Evolutionary conservation across 2,329 filamentous ascomycete genomes (phyloP).

Genomic region (Stachybotrys elegans): DNA sequence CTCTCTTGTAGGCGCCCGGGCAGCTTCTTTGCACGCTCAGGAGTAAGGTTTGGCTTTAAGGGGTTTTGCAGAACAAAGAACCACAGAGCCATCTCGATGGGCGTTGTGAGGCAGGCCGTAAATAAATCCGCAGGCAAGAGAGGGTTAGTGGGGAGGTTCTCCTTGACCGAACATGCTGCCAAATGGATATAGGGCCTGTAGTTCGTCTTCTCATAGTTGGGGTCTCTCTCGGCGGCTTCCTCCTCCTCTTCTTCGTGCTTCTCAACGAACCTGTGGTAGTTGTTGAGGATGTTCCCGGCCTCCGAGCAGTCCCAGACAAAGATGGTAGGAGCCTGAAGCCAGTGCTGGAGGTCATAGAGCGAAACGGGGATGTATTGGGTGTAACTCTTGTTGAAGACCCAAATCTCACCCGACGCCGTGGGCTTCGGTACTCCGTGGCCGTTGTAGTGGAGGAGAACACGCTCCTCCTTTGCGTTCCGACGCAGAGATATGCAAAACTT

Average conservation of each 20-base stretch:
- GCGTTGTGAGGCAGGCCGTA: conserved; percentile 91
- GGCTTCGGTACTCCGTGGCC: conserved; percentile 96
- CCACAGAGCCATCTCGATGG: conserved; percentile 93
- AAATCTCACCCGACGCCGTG: conserved; percentile 92
- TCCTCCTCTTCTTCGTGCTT: conserved; percentile 90
- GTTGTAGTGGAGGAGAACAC: conserved; percentile 97
- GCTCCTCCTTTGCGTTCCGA: conserved; percentile 90
- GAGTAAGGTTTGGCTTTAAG: conserved; percentile 59
- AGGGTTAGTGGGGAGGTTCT: conserved; percentile 92
- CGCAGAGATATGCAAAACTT: conserved; percentile 90
- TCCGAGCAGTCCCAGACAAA: conserved; percentile 98
- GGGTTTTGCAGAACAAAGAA: conserved; percentile 96
- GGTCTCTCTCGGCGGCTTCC: conserved; percentile 70
- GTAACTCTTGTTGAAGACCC: conserved; percentile 99
- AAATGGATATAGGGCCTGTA: conserved; percentile 75
- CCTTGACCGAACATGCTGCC: conserved; percentile 83
- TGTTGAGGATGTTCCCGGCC: conserved; percentile 89
- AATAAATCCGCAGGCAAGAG: conserved; percentile 91
- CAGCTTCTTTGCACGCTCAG: conserved; percentile 82
- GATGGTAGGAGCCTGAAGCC: conserved; percentile 91
- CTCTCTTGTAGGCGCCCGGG: conserved; percentile 89
- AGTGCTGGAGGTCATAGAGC: conserved; percentile 88
- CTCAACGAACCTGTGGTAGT: conserved; percentile 90
- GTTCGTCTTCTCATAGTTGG: conserved; percentile 74
- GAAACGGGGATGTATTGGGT: conserved; percentile 98